A percentile compares a stretch with the other conserved stretches of the same genome.
Conservation (phyloP, 169 alveolate species). For the Plasmodium coatneyi region DNA sequence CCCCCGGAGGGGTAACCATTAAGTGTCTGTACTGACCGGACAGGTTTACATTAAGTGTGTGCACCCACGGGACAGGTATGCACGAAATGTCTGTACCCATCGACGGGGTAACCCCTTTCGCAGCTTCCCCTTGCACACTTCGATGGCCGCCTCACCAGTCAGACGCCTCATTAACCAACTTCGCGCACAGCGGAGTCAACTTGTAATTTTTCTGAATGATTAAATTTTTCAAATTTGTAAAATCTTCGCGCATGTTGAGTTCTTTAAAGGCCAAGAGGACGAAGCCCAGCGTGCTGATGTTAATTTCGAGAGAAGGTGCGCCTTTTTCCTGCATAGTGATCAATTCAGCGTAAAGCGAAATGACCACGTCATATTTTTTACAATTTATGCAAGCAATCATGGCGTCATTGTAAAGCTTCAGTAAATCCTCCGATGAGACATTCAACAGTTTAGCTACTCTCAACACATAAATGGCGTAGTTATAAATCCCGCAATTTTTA, state of each 20-base stretch:
- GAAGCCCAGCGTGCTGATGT: slow-evolving; percentile 47
- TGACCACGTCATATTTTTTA: slow-evolving; percentile 61
- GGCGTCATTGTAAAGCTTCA: slow-evolving; percentile 51
- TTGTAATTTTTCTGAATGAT: slow-evolving; percentile 71
- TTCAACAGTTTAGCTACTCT: slow-evolving; percentile 43
- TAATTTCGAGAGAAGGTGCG: slow-evolving; percentile 10
- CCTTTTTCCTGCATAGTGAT: slow-evolving; percentile 56
- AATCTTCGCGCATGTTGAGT: slow-evolving; percentile 58
- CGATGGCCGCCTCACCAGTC: background rate
- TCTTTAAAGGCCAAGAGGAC: slow-evolving; percentile 73
- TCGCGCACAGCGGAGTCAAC: slow-evolving; percentile 55
- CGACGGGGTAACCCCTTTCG: too few relatives aligned
- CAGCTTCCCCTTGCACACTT: background rate
- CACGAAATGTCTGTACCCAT: too few relatives aligned
- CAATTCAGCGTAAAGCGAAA: slow-evolving; percentile 66
- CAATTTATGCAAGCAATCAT: slow-evolving; percentile 43
- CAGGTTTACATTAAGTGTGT: background rate
- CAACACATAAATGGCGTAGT: slow-evolving; percentile 64
- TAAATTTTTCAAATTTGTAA: slow-evolving; percentile 44
- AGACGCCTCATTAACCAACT: background rate
- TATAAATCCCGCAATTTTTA: slow-evolving; percentile 73
- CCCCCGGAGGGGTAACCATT: background rate
- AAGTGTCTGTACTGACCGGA: background rate
- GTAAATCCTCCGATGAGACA: slow-evolving; percentile 3
- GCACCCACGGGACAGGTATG: background rate